These are phyloP conservation scores for Ceratocystis diversiconidia DNA, from an alignment of 2,329 filamentous ascomycete species.

Conservation along the genomic window DNA sequence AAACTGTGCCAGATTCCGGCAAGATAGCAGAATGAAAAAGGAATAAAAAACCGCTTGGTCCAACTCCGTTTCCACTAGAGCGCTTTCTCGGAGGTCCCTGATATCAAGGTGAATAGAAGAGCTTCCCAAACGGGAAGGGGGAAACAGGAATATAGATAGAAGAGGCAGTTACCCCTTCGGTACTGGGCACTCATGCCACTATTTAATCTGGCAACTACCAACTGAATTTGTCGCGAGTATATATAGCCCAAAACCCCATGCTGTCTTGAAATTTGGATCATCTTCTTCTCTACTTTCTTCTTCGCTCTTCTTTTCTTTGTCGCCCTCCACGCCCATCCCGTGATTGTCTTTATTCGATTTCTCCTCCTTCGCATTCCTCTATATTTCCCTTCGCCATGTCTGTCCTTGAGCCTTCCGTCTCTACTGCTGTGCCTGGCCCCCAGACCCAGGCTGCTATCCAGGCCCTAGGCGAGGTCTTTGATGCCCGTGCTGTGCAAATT, in stretches of 20 bases:
- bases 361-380: not conserved
- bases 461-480: slow-evolving; percentile 36
- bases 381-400: slow-evolving; percentile 13
- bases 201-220: not conserved
- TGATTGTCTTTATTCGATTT: not conserved
- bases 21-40: not conserved
- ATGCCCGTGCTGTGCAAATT: slow-evolving; percentile 38
- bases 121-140: not conserved
- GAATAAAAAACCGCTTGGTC: not conserved
- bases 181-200: not conserved
- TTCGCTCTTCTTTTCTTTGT: not conserved
- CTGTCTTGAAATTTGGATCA: not conserved
- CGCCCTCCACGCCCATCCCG: not conserved
- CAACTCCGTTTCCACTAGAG: not conserved
- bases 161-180: not conserved
- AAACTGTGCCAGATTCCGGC: not conserved
- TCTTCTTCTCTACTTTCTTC: not conserved
- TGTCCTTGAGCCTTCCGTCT: slow-evolving; percentile 24
- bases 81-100: slow-evolving; percentile 3
- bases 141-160: not conserved
- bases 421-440: slow-evolving; percentile 29
- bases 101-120: not conserved
- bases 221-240: not conserved
- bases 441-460: slow-evolving; percentile 28
- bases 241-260: not conserved